Base-by-base conservation (phyloP, 169 alveolate genomes). In the Ichthyophthirius multifiliis region DNA sequence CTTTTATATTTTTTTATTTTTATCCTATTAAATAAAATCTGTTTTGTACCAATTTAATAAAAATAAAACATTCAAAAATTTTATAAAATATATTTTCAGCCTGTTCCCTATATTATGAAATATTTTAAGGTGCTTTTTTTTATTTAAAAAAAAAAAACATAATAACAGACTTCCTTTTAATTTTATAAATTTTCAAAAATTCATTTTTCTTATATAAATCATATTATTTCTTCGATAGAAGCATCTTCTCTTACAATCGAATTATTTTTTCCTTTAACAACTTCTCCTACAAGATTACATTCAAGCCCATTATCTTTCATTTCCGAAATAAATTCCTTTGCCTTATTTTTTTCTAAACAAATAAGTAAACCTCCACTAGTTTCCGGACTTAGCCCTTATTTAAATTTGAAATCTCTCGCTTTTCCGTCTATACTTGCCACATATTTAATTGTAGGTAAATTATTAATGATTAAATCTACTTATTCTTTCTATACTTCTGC, bases 281-380 rank as follows among this genome's bases (percentile, higher is more conserved):
- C 89, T 46, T 77, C 81, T 35, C 93, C 94, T 5, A 89, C 88
- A 13, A 86, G 73, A 86, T 88, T 83, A 44, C 67, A 35, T 9
- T 82, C 82, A 35, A 85, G 75, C 23, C 91, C 90, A 73, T 75
- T 86, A 65, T 78, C 85, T 20, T 79, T 81, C 39, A 37, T 76
- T 31, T 91, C 94, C 65, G 79, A 78, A 39, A 83, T 37, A 65
- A 87, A 91, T 16, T 85, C 75, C 16, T 84, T 80, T 5, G 90
- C 94, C 45, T 85, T 83, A 7, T 86, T 64, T 37, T 73, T 74
- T 16, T 82, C 82, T 23, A 94, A 27, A 77, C 87, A 76, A 35
- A 82, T 48, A 41, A 94, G 75, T 43, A 94, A 80, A 7, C 97
- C 97, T 12, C 97, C 97, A 48, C 94, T 83, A 35, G 97, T 94